These are phyloP conservation scores for Scheffersomyces lignicola DNA, from an alignment of 1,139 yeast genomes.

Conservation along the genomic window DNA sequence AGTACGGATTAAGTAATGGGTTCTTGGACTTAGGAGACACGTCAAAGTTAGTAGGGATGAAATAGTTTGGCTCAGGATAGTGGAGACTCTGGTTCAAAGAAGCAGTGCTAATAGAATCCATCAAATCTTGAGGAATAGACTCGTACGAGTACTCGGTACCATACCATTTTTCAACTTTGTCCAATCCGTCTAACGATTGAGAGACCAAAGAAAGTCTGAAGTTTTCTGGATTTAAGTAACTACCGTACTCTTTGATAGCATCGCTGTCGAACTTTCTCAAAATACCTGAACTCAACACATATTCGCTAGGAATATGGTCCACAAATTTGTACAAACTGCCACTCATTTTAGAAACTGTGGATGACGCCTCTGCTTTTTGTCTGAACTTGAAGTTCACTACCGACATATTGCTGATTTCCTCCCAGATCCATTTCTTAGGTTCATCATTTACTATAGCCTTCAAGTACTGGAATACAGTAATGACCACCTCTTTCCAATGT, in stretches of 20 bases:
- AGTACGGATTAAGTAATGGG: slow-evolving; percentile 39
- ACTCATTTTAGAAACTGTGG: slow-evolving; percentile 57
- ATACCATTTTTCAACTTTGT: slow-evolving; percentile 75
- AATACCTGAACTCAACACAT: slow-evolving; percentile 58
- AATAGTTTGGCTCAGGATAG: slow-evolving; percentile 72
- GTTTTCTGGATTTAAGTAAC: slow-evolving; percentile 55
- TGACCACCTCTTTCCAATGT: slow-evolving; percentile 61
- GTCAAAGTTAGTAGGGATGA: slow-evolving; percentile 75
- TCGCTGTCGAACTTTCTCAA: slow-evolving; percentile 59
- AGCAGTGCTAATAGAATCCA: slow-evolving; percentile 29
- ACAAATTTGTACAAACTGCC: slow-evolving; percentile 40
- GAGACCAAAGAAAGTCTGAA: slow-evolving; percentile 62
- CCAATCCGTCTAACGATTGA: slow-evolving; percentile 42
- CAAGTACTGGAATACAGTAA: slow-evolving; percentile 68
- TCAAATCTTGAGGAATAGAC: slow-evolving; percentile 41
- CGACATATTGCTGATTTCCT: slow-evolving; percentile 49
- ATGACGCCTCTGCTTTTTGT: slow-evolving; percentile 64
- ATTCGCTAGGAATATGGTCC: slow-evolving; percentile 60
- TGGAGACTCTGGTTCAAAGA: slow-evolving; percentile 44
- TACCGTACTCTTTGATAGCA: slow-evolving; percentile 51
- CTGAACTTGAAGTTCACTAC: slow-evolving; percentile 59
- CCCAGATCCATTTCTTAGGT: slow-evolving; percentile 61
- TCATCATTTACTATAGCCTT: slow-evolving; percentile 49
- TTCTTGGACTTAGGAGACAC: slow-evolving; percentile 42
- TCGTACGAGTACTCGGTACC: slow-evolving; percentile 73